Evolutionary conservation across 208 protist species (phyloP), one percentile per base, ranked within the genome.

Genomic region (Phytomonas sp.): DNA sequence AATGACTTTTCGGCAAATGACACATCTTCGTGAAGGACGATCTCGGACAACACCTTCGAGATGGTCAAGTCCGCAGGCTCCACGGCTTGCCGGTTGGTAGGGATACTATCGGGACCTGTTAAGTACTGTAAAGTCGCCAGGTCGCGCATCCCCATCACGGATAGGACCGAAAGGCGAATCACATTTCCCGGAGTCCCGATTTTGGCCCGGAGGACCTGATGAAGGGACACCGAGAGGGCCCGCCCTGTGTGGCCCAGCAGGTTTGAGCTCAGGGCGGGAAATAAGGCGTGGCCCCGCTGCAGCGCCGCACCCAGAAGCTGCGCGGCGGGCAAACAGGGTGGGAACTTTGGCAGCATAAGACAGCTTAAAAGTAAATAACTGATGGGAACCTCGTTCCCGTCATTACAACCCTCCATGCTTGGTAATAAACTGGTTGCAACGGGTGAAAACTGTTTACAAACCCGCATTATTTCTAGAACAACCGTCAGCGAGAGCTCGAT

Each of bases 91-190:
- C 10, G 19, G 4, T 2, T 29, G 2, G 8, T 61, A 40, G 52
- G 37, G 5, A 63, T n/a, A 60, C 32, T 71, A 61, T 60, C 69
- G 32, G 4, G 76, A 67, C 0, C 76, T 67, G 31, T 76, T 73
- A 23, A 80, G 63, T 7, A 74, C 31, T 10, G 73, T 33, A 31
- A 76, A 80, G 26, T 76, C 67, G 67, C 62, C 6, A 72, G 76
- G 36, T 72, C 75, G 68, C 71, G 73, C 68, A 33, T 63, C 30
- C 60, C 64, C 76, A 80, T 75, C 33, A 72, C 67, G 34, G 70
- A 61, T 56, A 69, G 63, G 49, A 76, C 71, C 65, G 73, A 71
- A 37, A 76, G 33, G n/a, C 76, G 76, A 59, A 80, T n/a, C 29
- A 19, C 71, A 37, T 80, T 80, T 6, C 67, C 66, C n/a, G 62